Evolutionary conservation across 305 asterid genomes (phyloP).

Genomic region (Nicotiana rustica): DNA sequence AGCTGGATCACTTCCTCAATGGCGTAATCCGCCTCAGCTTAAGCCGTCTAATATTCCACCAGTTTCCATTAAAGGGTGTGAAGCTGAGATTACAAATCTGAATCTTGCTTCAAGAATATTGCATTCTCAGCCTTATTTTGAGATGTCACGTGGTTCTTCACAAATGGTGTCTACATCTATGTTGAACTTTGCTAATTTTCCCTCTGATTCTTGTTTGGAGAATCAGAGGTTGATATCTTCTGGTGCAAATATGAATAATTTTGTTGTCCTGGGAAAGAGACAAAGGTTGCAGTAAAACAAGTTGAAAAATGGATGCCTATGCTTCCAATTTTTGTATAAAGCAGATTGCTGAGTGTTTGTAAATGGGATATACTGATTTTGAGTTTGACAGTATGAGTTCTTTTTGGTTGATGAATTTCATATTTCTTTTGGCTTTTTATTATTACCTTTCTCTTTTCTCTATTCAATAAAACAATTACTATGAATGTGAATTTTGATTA

Average conservation of each 20-base stretch:
- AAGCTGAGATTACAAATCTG: conserved; percentile 39
- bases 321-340: conserved; percentile 52
- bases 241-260: conserved; percentile 16
- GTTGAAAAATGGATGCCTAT: conserved; percentile 32
- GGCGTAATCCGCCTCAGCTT: conserved; percentile 81
- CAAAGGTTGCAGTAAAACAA: conserved; percentile 33
- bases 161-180: conserved; percentile 47
- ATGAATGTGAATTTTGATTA: conserved; percentile 4
- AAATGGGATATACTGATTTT: conserved; percentile 44
- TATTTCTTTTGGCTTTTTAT: not conserved
- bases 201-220: conserved; percentile 40
- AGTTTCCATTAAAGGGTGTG: conserved; percentile 51
- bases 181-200: conserved; percentile 42
- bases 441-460: not conserved
- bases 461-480: not conserved
- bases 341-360: conserved; percentile 46
- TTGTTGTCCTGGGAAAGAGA: conserved; percentile 31
- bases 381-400: conserved; percentile 20
- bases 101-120: conserved; percentile 37
- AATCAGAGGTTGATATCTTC: conserved; percentile 43
- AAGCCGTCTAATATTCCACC: conserved; percentile 65
- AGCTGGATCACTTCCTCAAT: conserved; percentile 68
- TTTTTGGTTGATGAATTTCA: conserved; percentile 13
- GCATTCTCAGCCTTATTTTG: conserved; percentile 41
- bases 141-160: conserved; percentile 54